A percentile compares a stretch with the other conserved stretches of the same genome.
These are phyloP conservation scores for Hsuehochloa calcarea DNA, from an alignment of 176 grass and related monocot species.

Conservation along the genomic window DNA sequence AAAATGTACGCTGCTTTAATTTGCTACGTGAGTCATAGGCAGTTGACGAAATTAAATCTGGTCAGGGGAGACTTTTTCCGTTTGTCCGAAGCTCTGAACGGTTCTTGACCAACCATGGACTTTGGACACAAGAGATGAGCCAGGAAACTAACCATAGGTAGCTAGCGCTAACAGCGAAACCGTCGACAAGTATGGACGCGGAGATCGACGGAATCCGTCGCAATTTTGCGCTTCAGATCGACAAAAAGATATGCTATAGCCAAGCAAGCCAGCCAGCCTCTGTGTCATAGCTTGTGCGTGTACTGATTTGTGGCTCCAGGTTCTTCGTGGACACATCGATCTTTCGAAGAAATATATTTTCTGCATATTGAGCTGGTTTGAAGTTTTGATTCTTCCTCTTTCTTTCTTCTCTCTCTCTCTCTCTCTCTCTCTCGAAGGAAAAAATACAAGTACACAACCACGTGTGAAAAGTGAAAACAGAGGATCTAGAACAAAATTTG, in stretches of 20 bases:
- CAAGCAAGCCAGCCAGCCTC: background rate
- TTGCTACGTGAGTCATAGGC: background rate
- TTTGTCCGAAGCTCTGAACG: conserved; percentile 18
- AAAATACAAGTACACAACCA: background rate
- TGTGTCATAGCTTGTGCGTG: conserved; percentile 12
- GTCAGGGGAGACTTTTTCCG: conserved; percentile 11
- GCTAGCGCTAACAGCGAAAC: background rate
- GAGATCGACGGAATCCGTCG: background rate
- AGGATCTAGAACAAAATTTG: background rate
- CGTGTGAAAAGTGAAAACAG: background rate
- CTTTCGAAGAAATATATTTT: conserved; percentile 2
- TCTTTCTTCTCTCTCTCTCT: conserved; percentile 3
- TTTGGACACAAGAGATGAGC: background rate
- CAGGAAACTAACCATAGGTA: background rate
- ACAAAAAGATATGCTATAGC: background rate
- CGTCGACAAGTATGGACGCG: background rate
- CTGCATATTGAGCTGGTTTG: background rate
- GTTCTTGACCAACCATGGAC: conserved; percentile 21
- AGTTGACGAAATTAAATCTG: conserved; percentile 26
- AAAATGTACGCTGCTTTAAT: background rate
- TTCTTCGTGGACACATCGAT: background rate
- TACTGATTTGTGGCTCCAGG: conserved; percentile 27
- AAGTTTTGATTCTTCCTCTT: background rate
- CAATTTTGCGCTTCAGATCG: background rate
- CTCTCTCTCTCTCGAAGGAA: conserved; percentile 5